A percentile compares a stretch with the other conserved stretches of the same genome.
These are phyloP conservation scores for Ceriops tagal DNA, from an alignment of 345 rosid species.

Conservation along the genomic window DNA sequence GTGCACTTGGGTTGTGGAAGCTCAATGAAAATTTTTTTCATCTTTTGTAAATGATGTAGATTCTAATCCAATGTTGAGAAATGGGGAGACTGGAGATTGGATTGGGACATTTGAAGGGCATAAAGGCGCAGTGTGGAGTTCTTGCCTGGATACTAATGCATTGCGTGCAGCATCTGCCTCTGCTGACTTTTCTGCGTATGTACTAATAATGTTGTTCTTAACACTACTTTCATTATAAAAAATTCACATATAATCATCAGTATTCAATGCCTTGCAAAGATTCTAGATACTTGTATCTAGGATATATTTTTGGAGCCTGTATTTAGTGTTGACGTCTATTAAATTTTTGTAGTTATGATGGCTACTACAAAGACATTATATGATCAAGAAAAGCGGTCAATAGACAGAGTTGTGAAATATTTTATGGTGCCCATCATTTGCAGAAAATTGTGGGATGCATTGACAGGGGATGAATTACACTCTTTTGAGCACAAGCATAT, in stretches of 20 bases:
- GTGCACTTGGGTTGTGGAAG: not conserved
- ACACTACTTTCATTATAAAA: not conserved
- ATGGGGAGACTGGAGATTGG: constrained; percentile 99
- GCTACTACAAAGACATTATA: not conserved
- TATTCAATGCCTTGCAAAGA: not conserved
- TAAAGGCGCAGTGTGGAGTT: constrained; percentile 99
- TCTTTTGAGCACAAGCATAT: constrained; percentile 48
- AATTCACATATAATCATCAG: not conserved
- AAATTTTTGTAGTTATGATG: not conserved
- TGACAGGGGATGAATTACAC: constrained; percentile 39
- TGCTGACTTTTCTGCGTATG: constrained; percentile 96
- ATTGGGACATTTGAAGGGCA: constrained; percentile 98
- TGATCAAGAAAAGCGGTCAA: not conserved
- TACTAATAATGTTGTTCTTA: constrained; percentile 1
- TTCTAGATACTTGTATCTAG: no score
- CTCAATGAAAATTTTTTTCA: not conserved
- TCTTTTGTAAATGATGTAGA: constrained; percentile 43
- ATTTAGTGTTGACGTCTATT: not conserved
- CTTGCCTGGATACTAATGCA: constrained; percentile 81
- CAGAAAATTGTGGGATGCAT: constrained; percentile 48
- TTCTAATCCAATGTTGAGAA: constrained; percentile 95
- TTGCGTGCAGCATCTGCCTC: constrained; percentile 93
- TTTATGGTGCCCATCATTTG: constrained; percentile 12
- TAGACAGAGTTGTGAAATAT: not conserved
- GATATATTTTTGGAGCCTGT: not conserved